phyloP scores from a whole-genome alignment of 208 protist species.

The Zelonia costaricensis region DNA sequence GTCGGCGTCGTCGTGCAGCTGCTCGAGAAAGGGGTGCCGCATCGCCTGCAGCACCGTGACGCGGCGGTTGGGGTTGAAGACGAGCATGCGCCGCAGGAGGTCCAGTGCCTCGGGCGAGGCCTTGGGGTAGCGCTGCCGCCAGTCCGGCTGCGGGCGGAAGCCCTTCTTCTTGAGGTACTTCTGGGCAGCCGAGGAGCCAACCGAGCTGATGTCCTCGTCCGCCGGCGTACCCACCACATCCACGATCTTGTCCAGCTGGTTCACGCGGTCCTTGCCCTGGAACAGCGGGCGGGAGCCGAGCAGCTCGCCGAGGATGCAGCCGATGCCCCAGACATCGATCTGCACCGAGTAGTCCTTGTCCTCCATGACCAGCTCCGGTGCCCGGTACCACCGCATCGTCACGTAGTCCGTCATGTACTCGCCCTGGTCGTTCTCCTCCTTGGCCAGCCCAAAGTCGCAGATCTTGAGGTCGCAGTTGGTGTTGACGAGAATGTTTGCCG shows the following conservation, averaged over 20 bases:
- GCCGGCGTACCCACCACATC: slow-evolving; percentile 92
- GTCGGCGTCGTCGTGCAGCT: slow-evolving; percentile 86
- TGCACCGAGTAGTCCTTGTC: slow-evolving; percentile 87
- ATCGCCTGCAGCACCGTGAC: slow-evolving; percentile 93
- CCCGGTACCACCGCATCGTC: slow-evolving; percentile 95
- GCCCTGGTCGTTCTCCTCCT: slow-evolving; percentile 85
- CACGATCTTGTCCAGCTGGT: slow-evolving; percentile 93
- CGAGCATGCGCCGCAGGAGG: slow-evolving; percentile 90
- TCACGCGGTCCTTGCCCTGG: slow-evolving; percentile 87
- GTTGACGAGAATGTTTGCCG: slow-evolving; percentile 96
- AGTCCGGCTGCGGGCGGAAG: slow-evolving; percentile 43
- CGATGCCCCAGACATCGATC: slow-evolving; percentile 93
- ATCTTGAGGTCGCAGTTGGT: slow-evolving; percentile 97
- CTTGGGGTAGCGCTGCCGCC: slow-evolving; percentile 73
- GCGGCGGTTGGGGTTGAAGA: slow-evolving; percentile 92
- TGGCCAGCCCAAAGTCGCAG: slow-evolving; percentile 94
- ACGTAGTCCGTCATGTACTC: slow-evolving; percentile 95
- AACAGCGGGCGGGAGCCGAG: slow-evolving; percentile 87
- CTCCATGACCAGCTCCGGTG: slow-evolving; percentile 94
- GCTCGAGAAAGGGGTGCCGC: slow-evolving; percentile 81
- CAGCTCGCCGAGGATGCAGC: slow-evolving; percentile 90
- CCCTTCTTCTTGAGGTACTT: slow-evolving; percentile 90
- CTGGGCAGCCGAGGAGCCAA: slow-evolving; percentile 82
- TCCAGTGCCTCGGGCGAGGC: slow-evolving; percentile 86
- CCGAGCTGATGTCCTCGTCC: slow-evolving; percentile 74